phyloP scores from a whole-genome alignment of 306 rosid genomes.

The Fragaria iinumae region DNA sequence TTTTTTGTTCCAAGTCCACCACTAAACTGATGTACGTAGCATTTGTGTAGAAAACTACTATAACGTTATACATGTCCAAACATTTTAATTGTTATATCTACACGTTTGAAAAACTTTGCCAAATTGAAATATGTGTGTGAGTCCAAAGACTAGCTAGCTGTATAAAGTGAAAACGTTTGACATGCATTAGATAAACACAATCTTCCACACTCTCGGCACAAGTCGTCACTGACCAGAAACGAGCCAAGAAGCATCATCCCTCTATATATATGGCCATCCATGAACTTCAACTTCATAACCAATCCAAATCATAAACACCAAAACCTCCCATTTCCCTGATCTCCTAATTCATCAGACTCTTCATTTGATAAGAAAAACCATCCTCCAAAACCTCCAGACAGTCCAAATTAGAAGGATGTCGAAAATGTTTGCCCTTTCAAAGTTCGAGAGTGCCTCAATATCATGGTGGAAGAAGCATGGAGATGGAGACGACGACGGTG shows the following conservation, averaged over 20 bases:
- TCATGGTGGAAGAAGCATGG: conserved; percentile 14
- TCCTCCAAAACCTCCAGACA: neutral
- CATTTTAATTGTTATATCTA: too few species aligned
- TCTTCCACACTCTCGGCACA: conserved; percentile 22
- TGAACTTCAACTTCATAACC: neutral
- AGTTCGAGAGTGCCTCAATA: neutral
- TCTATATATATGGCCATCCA: neutral
- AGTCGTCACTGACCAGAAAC: neutral
- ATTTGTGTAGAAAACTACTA: too few species aligned
- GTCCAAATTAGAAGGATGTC: neutral
- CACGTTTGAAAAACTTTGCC: too few species aligned
- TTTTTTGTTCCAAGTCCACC: too few species aligned
- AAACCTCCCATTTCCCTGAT: neutral
- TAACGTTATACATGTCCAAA: too few species aligned
- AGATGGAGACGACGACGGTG: conserved; percentile 4
- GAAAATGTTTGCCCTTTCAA: conserved; percentile 10
- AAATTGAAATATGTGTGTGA: neutral
- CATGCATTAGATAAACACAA: conserved; percentile 19
- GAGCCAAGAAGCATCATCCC: conserved; percentile 1
- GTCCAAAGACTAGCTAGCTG: too few species aligned
- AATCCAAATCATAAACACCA: neutral
- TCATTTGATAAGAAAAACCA: neutral
- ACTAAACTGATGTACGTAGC: too few species aligned
- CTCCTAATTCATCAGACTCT: neutral
- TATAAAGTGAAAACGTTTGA: neutral